Base-by-base conservation (phyloP, 2,329 filamentous ascomycete genomes). In the Curvularia sp. region DNA sequence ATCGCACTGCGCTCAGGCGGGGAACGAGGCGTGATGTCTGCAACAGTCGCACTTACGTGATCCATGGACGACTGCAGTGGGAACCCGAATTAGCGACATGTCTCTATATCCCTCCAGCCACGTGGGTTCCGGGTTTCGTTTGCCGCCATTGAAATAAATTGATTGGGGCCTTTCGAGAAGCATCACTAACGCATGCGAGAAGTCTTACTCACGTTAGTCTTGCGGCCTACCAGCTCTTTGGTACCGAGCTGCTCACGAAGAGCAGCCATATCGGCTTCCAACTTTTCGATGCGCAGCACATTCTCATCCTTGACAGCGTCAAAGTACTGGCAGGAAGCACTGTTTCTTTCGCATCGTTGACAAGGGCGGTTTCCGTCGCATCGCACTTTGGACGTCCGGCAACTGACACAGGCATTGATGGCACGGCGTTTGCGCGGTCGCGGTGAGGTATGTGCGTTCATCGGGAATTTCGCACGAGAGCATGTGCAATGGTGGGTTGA, bases 341-440 rank as follows among this genome's bases (percentile, higher is more conserved):
- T 56, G 32, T 72, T 74, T n/a, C 60, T 57, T 3, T 63, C 57
- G 56, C 72, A 76, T n/a, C 73, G 66, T 53, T 66, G 60, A 45
- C 73, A 76, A 7, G 73, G 73, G 7, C 64, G 66, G 8, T 64
- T 60, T 9, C 73, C 72, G 58, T 75, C 69, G 51, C 73, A 76
- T 42, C 68, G 64, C 10, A 76, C 73, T 52, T 76, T 76, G 23
- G 72, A 72, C 6, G 64, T 64, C 36, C 73, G 70, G 55, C 73
- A 76, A 25, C 53, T 45, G 27, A 59, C 55, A 59, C 73, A 76
- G 13, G 73, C 73, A 49, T 74, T 70, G 61, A 75, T 74, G 10
- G 72, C 73, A 27, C 73, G 67, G 21, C 72, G 67, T 66, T 75
- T 75, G 30, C 73, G 71, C 25, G 69, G 66, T 32, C 63, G 60